Evolutionary conservation across 495 filamentous ascomycete species (phyloP).

Genomic region (Parathielavia appendiculata): DNA sequence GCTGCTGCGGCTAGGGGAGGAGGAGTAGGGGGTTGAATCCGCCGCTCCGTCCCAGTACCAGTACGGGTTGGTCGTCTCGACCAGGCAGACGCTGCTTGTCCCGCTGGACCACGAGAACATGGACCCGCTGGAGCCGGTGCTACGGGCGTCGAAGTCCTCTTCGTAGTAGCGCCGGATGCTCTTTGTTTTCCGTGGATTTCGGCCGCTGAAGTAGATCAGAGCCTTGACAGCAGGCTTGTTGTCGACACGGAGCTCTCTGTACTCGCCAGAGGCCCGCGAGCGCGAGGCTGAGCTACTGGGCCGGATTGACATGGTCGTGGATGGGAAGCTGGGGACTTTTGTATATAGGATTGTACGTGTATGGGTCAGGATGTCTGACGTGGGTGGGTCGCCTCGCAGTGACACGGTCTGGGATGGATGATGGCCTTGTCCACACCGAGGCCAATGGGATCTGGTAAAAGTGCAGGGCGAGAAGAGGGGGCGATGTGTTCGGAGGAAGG

Average conservation of each 20-base stretch:
- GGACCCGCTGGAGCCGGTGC: slow-evolving; percentile 18
- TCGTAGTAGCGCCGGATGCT: slow-evolving; percentile 23
- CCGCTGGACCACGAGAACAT: slow-evolving; percentile 19
- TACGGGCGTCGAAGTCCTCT: slow-evolving; percentile 21
- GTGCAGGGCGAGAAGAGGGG: neutral
- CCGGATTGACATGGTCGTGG: slow-evolving; percentile 14
- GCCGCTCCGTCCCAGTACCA: slow-evolving; percentile 13
- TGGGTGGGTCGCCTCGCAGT: neutral
- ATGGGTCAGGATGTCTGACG: neutral
- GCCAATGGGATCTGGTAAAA: neutral
- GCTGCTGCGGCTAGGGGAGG: neutral
- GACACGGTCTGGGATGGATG: neutral
- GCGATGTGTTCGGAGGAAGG: neutral
- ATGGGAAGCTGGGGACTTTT: neutral
- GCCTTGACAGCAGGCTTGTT: slow-evolving; percentile 23
- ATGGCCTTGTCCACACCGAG: too few species aligned
- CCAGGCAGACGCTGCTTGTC: slow-evolving; percentile 18
- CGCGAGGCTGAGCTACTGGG: slow-evolving; percentile 15
- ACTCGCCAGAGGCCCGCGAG: slow-evolving; percentile 12
- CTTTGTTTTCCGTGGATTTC: slow-evolving; percentile 25
- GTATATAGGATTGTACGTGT: neutral
- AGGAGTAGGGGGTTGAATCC: neutral
- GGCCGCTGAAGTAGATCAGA: slow-evolving; percentile 25
- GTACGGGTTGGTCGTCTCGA: slow-evolving; percentile 16
- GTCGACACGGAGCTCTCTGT: slow-evolving; percentile 18